phyloP scores from a whole-genome alignment of 129 eudicot genomes.

The Arctium minus region DNA sequence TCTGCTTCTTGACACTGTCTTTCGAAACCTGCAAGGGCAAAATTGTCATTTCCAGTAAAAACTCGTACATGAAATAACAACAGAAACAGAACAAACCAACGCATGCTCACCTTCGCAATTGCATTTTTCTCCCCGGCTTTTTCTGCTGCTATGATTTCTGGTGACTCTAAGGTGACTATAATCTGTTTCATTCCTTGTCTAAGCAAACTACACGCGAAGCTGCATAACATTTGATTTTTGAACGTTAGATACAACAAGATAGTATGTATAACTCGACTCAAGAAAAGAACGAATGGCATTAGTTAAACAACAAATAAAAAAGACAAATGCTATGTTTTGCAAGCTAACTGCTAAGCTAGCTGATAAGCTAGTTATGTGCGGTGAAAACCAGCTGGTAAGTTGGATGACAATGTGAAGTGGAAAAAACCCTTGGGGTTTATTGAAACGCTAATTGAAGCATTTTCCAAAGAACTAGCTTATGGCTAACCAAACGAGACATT shows the following conservation, averaged over 20 bases:
- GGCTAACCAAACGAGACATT: neutral
- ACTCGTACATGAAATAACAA: neutral
- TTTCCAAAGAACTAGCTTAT: neutral
- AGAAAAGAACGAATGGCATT: neutral
- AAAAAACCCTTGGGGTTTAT: neutral
- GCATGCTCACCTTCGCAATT: conserved; percentile 54
- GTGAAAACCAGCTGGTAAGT: too few species aligned
- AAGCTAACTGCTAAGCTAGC: neutral
- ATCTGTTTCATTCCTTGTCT: conserved; percentile 97
- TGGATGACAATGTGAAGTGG: neutral
- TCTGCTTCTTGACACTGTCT: conserved; percentile 62
- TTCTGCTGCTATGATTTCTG: conserved; percentile 59
- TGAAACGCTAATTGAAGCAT: neutral
- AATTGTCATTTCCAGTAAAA: neutral
- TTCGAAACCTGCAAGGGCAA: conserved; percentile 58
- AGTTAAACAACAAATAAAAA: neutral
- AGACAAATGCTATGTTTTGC: neutral
- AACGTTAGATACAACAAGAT: conserved; percentile 8
- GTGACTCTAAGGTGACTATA: conserved; percentile 53
- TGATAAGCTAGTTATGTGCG: neutral
- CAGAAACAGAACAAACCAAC: neutral
- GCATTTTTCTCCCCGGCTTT: conserved; percentile 61
- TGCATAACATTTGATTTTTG: conserved; percentile 25
- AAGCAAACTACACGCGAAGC: conserved; percentile 88
- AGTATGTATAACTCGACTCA: neutral